Percentiles rank a stretch among this genome's conserved stretches.
Conservation (phyloP, 2,329 filamentous ascomycete genomes). For the Xylariaceae sp. region DNA sequence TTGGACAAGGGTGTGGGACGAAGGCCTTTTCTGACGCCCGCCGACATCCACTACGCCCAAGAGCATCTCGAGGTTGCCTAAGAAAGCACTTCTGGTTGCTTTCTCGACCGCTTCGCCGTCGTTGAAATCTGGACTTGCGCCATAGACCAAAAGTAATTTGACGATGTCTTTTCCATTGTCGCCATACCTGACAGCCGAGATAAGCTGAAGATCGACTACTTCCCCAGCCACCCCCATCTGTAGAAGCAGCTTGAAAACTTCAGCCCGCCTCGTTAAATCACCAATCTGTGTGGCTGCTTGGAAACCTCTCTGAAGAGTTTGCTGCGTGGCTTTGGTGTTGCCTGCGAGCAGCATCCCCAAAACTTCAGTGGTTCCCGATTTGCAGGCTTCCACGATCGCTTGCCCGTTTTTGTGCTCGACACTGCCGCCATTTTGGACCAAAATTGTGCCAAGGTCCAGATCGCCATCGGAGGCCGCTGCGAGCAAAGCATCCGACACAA, state of each 20-base stretch:
- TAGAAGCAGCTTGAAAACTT: constrained; percentile 48
- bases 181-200: constrained; percentile 48
- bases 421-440: constrained; percentile 49
- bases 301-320: constrained; percentile 46
- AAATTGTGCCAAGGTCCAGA: constrained; percentile 43
- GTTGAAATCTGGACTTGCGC: constrained; percentile 52
- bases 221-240: constrained; percentile 46
- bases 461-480: constrained; percentile 50
- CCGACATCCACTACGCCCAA: constrained; percentile 41
- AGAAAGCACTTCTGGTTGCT: constrained; percentile 46
- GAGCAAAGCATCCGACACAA: constrained; percentile 46
- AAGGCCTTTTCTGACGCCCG: constrained; percentile 41
- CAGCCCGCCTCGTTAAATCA: constrained; percentile 44
- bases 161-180: constrained; percentile 45
- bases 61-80: constrained; percentile 46
- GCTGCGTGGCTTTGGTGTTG: constrained; percentile 32
- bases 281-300: constrained; percentile 51
- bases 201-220: constrained; percentile 47
- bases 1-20: constrained; percentile 41
- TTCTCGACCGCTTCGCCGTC: constrained; percentile 52
- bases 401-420: constrained; percentile 48
- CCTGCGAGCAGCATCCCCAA: constrained; percentile 45
- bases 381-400: constrained; percentile 50
- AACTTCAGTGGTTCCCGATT: constrained; percentile 45
- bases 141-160: constrained; percentile 44